phyloP scores from a whole-genome alignment of 768 basidiomycete genomes.

The Pisolithus albus region DNA sequence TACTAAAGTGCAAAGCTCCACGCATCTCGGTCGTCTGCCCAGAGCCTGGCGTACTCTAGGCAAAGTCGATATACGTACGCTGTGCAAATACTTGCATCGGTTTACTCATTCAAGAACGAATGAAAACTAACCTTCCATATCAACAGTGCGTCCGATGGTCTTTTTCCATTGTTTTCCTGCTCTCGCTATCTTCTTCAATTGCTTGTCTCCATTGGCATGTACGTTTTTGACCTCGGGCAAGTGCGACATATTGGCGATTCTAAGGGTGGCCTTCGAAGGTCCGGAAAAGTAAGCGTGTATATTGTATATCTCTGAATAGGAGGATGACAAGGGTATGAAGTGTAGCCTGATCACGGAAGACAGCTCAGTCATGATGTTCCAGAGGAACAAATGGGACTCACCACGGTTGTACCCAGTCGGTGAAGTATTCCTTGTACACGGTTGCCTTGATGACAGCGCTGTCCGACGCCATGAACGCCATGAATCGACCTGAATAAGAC shows the following conservation, averaged over 20 bases:
- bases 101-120: not conserved
- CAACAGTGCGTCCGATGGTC: conserved; percentile 71
- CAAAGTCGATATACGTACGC: conserved; percentile 84
- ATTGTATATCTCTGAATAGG: conserved; percentile 91
- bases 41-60: conserved; percentile 82
- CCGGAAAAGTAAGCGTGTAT: conserved; percentile 92
- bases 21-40: conserved; percentile 75
- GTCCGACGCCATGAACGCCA: conserved; percentile 79
- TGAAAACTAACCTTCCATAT: conserved; percentile 79
- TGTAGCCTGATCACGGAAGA: conserved; percentile 59
- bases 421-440: conserved; percentile 86
- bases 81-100: conserved; percentile 22
- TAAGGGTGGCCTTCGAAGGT: conserved; percentile 53
- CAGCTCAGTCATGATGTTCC: not conserved
- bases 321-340: conserved; percentile 84
- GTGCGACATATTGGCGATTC: conserved; percentile 44
- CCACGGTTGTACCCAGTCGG: conserved; percentile 92
- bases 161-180: conserved; percentile 94
- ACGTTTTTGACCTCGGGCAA: conserved; percentile 26
- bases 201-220: conserved; percentile 50
- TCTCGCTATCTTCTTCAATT: conserved; percentile 74
- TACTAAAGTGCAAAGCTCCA: conserved; percentile 38
- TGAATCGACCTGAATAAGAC: conserved; percentile 89
- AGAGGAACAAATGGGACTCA: conserved; percentile 22
- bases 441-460: conserved; percentile 87